Percentiles rank a stretch among this genome's conserved stretches.
Evolutionary conservation across 2,329 filamentous ascomycete species (phyloP).

Genomic region (Pseudogymnoascus sp.): DNA sequence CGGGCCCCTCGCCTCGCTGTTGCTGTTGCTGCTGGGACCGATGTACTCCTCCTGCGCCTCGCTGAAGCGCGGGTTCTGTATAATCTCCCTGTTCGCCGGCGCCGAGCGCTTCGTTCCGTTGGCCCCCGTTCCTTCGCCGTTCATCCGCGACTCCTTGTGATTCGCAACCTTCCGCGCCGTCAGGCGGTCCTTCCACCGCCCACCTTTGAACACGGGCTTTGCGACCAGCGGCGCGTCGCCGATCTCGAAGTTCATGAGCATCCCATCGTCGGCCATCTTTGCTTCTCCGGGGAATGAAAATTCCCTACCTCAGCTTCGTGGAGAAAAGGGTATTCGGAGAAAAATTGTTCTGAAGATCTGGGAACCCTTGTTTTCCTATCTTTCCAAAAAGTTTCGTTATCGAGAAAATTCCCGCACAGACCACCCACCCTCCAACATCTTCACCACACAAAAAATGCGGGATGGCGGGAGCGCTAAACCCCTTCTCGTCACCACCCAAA

Average conservation of each 20-base stretch:
- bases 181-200: constrained; percentile 84
- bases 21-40: constrained; percentile 20
- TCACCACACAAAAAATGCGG: background rate
- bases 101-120: constrained; percentile 22
- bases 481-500: background rate
- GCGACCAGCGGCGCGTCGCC: constrained; percentile 56
- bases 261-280: constrained; percentile 84
- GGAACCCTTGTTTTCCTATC: background rate
- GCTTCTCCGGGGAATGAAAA: constrained; percentile 4
- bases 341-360: background rate
- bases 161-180: constrained; percentile 63
- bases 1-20: constrained; percentile 19
- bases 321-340: background rate
- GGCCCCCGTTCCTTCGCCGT: constrained; percentile 18
- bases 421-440: background rate
- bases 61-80: background rate
- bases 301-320: background rate
- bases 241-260: constrained; percentile 87
- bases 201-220: constrained; percentile 67
- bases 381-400: constrained; percentile 14
- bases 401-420: constrained; percentile 14
- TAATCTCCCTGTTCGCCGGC: constrained; percentile 13
- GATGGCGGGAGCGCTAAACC: constrained; percentile 18
- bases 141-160: constrained; percentile 38
- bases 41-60: constrained; percentile 25